phyloP scores from a whole-genome alignment of 192 early-diverging fungal species.

The Backusella sp. region DNA sequence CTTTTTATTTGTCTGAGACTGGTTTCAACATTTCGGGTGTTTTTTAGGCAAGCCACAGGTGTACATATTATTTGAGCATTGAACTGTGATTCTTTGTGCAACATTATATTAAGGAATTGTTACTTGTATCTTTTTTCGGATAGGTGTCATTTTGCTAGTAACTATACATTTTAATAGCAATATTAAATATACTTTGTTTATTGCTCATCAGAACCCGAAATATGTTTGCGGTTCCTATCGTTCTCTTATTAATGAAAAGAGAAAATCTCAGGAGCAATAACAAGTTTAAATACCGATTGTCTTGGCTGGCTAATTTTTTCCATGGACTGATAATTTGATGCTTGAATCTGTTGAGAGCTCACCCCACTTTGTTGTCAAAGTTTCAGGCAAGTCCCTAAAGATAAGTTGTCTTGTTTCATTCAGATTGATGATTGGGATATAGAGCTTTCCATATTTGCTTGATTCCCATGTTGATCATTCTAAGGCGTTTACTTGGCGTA shows the following conservation, averaged over 20 bases:
- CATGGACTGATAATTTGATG: too few species aligned
- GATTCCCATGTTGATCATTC: background rate
- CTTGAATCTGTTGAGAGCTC: background rate
- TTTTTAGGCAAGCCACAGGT: background rate
- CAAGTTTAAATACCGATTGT: background rate
- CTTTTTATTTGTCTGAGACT: conserved; percentile 2
- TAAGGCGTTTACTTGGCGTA: too few species aligned
- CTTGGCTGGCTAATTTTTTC: background rate
- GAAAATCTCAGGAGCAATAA: background rate
- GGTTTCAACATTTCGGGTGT: background rate
- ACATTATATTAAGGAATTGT: background rate
- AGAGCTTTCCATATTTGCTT: background rate
- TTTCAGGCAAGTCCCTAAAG: background rate
- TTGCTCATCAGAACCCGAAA: background rate
- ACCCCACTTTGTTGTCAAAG: background rate
- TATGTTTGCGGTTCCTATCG: background rate
- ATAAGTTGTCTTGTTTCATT: background rate
- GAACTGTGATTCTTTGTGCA: background rate
- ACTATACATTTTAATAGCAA: background rate
- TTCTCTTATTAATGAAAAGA: background rate
- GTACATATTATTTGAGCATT: background rate
- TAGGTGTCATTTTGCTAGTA: background rate
- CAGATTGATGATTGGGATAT: background rate
- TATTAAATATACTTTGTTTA: background rate
- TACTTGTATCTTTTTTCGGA: background rate